These are phyloP conservation scores for Russula sp. DNA, from an alignment of 768 basidiomycete genomes.

Conservation along the genomic window DNA sequence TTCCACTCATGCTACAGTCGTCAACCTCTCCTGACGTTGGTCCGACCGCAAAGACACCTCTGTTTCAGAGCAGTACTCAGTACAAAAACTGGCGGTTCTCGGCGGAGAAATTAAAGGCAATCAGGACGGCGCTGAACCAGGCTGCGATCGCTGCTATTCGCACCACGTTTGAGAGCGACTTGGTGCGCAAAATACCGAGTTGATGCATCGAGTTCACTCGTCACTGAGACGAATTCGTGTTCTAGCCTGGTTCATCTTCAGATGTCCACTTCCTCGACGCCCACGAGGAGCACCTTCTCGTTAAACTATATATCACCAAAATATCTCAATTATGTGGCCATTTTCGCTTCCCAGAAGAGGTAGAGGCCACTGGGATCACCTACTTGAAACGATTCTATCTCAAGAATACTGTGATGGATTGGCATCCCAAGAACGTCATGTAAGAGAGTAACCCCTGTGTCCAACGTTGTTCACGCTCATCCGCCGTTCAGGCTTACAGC, in stretches of 20 bases:
- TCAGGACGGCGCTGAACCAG: constrained; percentile 63
- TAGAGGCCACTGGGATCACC: constrained; percentile 85
- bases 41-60: constrained; percentile 33
- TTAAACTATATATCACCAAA: constrained; percentile 84
- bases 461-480: not conserved
- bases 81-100: constrained; percentile 90
- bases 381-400: constrained; percentile 97
- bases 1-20: constrained; percentile 9
- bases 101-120: constrained; percentile 48
- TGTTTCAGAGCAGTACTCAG: constrained; percentile 78
- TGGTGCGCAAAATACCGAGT: constrained; percentile 42
- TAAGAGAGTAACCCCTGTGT: constrained; percentile 35
- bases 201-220: not conserved
- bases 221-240: constrained; percentile 2
- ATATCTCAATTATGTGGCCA: constrained; percentile 78
- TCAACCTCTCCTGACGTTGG: constrained; percentile 5
- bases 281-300: constrained; percentile 81
- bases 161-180: constrained; percentile 69
- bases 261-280: constrained; percentile 69
- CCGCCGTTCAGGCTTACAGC: constrained; percentile 72
- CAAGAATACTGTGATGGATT: constrained; percentile 98
- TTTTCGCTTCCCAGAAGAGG: constrained; percentile 86
- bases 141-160: constrained; percentile 74
- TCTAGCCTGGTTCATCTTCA: constrained; percentile 64
- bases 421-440: constrained; percentile 99